Percentiles rank a stretch among this genome's conserved stretches.
Evolutionary conservation across 345 rosid genomes (phyloP).

Genomic region (Eucalyptus grandis): DNA sequence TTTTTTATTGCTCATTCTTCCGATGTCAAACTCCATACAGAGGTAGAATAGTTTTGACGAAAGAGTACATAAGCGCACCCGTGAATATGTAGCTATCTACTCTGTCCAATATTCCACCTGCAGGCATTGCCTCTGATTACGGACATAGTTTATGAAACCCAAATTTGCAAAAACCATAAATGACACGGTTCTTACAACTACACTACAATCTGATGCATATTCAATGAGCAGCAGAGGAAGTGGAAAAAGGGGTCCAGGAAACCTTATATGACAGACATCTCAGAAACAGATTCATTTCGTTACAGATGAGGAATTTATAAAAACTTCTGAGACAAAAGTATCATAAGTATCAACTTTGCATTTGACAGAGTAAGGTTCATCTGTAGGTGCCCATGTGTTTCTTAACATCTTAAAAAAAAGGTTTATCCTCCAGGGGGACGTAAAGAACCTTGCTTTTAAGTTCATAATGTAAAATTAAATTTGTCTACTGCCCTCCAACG

Average conservation of each 20-base stretch:
- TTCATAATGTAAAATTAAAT: neutral
- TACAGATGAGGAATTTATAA: neutral
- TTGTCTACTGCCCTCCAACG: neutral
- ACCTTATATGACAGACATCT: neutral
- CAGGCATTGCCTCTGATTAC: neutral
- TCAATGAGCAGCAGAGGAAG: neutral
- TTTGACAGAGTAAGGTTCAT: neutral
- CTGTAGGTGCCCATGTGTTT: neutral
- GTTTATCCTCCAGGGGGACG: neutral
- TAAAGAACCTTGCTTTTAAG: neutral
- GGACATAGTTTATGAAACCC: neutral
- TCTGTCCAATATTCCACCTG: slow-evolving; percentile 89
- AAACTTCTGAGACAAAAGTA: neutral
- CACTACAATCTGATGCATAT: neutral
- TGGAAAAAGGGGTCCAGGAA: neutral
- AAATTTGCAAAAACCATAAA: neutral
- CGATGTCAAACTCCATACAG: slow-evolving; percentile 58
- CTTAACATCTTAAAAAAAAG: neutral
- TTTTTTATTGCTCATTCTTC: neutral
- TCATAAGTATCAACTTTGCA: neutral
- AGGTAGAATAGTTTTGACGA: slow-evolving; percentile 57
- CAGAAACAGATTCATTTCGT: neutral
- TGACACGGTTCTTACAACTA: neutral
- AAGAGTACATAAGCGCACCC: slow-evolving; percentile 80
- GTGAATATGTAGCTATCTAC: slow-evolving; percentile 94